Conservation (phyloP, 768 basidiomycete species). For the Psilocybe cubensis region DNA sequence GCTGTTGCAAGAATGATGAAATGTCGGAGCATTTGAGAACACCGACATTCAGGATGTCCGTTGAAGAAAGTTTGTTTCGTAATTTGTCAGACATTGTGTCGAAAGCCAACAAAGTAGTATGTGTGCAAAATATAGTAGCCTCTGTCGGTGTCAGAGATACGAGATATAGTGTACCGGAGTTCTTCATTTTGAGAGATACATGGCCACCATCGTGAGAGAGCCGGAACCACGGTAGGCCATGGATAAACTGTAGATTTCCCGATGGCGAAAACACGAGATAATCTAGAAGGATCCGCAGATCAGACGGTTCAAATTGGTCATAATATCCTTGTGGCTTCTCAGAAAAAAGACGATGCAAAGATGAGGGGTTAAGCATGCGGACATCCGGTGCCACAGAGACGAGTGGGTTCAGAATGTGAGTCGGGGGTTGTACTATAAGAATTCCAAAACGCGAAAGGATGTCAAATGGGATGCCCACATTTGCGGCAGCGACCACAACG, state of each 20-base stretch:
- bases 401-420: conserved; percentile 10
- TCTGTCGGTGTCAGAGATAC: conserved; percentile 4
- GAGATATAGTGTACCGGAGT: background rate
- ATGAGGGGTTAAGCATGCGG: background rate
- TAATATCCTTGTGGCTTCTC: background rate
- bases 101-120: conserved; percentile 5
- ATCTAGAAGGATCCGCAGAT: conserved; percentile 6
- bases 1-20: background rate
- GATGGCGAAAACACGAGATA: conserved; percentile 14
- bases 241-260: background rate
- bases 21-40: background rate
- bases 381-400: background rate
- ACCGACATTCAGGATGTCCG: background rate
- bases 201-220: background rate
- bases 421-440: conserved; percentile 12
- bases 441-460: conserved; percentile 6
- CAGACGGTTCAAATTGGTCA: background rate
- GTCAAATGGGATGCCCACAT: background rate
- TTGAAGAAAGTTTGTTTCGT: background rate
- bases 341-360: conserved; percentile 3
- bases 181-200: background rate
- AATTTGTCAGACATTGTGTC: conserved; percentile 5
- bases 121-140: background rate
- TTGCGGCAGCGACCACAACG: conserved; percentile 8
- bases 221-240: conserved; percentile 12